Base-by-base conservation (phyloP, 2,329 filamentous ascomycete species). In the Lojkania enalia region DNA sequence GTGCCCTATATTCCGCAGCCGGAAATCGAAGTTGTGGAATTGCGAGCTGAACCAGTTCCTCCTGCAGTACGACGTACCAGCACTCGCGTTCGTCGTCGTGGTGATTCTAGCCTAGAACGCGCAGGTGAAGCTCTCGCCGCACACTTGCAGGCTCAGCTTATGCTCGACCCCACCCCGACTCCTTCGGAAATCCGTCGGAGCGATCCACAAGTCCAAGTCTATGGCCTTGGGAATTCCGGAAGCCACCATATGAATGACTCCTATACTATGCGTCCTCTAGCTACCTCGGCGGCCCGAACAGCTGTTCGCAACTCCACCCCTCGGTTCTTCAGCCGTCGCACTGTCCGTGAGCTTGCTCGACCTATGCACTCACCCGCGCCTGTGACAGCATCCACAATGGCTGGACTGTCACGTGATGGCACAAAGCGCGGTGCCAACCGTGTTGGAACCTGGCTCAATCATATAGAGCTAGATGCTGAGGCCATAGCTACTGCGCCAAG, bases 181-280 rank as follows among this genome's bases (percentile, higher is more conserved):
- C 49, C 48, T 38, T 60, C 56, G 2, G 56, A 59, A 48, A 18
- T 55, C 51, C 51, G 53, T 39, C 54, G 58, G 50, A 64, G 59
- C 42, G 71, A 73, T 41, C 74, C 74, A 39, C 72, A 72, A 35
- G 67, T 73, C 19, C 74, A 73, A 2, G 64, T 78, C 13, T 78
- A 78, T 16, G 74, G 71, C 18, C 50, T 79, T 6, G 77, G 77
- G 16, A 83, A 83, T 48, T 71, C 76, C 11, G 72, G 74, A 1
- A 74, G 72, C 12, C 81, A 85, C 55, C 81, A 83, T 57, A 77
- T 83, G 75, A 83, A 83, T 46, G 80, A 85, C 9, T 64, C 64
- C 4, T 71, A 69, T 44, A 51, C 64, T 6, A 54, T 67, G 37
- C 65, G 63, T 15, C 62, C 64, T 25, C 35, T 63, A 18, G 60